Percentiles rank a stretch among this genome's conserved stretches.
Evolutionary conservation across 495 filamentous ascomycete genomes (phyloP).

Genomic region (Glonium stellatum): DNA sequence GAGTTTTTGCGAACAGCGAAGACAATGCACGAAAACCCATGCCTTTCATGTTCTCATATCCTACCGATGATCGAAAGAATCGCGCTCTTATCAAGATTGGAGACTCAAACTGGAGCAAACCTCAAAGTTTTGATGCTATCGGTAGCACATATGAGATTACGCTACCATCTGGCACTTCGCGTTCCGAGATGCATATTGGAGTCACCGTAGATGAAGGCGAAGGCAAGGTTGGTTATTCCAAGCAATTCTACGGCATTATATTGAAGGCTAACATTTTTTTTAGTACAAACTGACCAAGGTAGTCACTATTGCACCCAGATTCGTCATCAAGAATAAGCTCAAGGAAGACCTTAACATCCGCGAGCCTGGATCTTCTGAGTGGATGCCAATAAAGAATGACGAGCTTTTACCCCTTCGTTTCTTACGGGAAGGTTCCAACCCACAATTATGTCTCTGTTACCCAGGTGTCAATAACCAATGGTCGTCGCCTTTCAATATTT

Average conservation of each 20-base stretch:
- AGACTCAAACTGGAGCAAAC: slow-evolving; percentile 90
- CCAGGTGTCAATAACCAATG: slow-evolving; percentile 94
- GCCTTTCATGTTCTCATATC: slow-evolving; percentile 94
- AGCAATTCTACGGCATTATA: neutral
- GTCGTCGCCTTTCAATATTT: slow-evolving; percentile 96
- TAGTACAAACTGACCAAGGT: slow-evolving; percentile 89
- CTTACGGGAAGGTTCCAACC: slow-evolving; percentile 66
- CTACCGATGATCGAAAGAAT: slow-evolving; percentile 78
- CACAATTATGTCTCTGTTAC: slow-evolving; percentile 89
- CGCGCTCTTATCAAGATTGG: slow-evolving; percentile 78
- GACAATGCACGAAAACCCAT: slow-evolving; percentile 56
- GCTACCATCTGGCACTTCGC: slow-evolving; percentile 60
- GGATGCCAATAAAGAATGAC: slow-evolving; percentile 66
- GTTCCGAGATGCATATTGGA: slow-evolving; percentile 81
- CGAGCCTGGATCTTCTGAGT: slow-evolving; percentile 79
- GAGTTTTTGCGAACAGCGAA: slow-evolving; percentile 47
- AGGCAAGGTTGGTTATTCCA: slow-evolving; percentile 54
- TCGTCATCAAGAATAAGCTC: slow-evolving; percentile 88
- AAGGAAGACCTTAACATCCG: slow-evolving; percentile 80
- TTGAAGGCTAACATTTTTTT: slow-evolving; percentile 6
- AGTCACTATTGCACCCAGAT: slow-evolving; percentile 86
- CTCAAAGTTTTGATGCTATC: slow-evolving; percentile 97
- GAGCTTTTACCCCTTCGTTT: slow-evolving; percentile 79
- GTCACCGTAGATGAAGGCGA: slow-evolving; percentile 82
- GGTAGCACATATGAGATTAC: slow-evolving; percentile 82